Conservation (phyloP, 2,329 filamentous ascomycete genomes). For the Mycosphaerelloides madeirae region DNA sequence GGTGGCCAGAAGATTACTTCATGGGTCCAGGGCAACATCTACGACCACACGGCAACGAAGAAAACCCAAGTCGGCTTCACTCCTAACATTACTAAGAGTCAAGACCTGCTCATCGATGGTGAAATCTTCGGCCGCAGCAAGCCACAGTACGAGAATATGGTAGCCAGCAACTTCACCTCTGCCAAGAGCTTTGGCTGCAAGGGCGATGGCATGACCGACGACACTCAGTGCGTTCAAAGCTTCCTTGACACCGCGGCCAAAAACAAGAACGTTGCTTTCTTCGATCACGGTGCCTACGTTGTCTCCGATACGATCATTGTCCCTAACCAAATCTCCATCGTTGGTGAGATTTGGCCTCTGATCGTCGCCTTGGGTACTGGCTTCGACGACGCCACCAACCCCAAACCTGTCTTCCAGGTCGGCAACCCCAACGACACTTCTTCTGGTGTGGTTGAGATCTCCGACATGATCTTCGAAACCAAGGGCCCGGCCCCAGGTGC, state of each 20-base stretch:
- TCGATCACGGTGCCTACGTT: slow-evolving; percentile 60
- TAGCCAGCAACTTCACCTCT: slow-evolving; percentile 69
- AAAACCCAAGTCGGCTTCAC: slow-evolving; percentile 7
- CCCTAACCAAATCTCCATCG: slow-evolving; percentile 65
- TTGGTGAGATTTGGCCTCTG: slow-evolving; percentile 85
- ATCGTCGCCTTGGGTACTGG: slow-evolving; percentile 74
- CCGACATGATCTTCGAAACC: slow-evolving; percentile 80
- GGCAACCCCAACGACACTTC: slow-evolving; percentile 64
- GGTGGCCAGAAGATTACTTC: slow-evolving; percentile 63
- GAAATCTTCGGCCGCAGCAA: slow-evolving; percentile 78
- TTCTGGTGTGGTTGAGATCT: slow-evolving; percentile 76
- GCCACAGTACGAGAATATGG: slow-evolving; percentile 74
- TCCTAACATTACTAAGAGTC: slow-evolving; percentile 50
- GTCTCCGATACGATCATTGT: slow-evolving; percentile 57
- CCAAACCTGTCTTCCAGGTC: slow-evolving; percentile 79
- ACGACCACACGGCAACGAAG: slow-evolving; percentile 52
- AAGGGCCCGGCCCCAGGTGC: slow-evolving; percentile 78
- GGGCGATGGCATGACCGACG: slow-evolving; percentile 83
- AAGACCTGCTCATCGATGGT: slow-evolving; percentile 61
- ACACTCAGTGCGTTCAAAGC: slow-evolving; percentile 77
- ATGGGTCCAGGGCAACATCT: slow-evolving; percentile 76
- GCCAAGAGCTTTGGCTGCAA: slow-evolving; percentile 76
- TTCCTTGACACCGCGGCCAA: slow-evolving; percentile 64
- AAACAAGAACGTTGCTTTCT: slow-evolving; percentile 53
- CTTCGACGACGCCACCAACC: slow-evolving; percentile 71